phyloP scores from a whole-genome alignment of 352 stramenopile species.

The Globisporangium uncinulatum region DNA sequence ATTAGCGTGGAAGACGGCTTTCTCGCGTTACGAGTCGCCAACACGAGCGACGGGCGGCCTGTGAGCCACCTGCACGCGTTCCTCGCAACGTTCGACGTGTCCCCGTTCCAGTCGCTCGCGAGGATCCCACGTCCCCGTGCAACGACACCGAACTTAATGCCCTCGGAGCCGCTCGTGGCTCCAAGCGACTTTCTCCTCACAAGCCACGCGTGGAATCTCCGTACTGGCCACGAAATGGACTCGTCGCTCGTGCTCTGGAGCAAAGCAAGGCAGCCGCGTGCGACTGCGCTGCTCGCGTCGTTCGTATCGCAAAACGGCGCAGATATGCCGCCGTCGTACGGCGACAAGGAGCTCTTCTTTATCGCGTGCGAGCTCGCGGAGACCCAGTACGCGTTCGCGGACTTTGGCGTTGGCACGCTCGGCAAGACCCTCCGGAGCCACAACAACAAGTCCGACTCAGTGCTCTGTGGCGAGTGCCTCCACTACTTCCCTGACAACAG shows the following conservation, averaged over 20 bases:
- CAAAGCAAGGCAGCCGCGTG: conserved; percentile 58
- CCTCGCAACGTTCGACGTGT: conserved; percentile 46
- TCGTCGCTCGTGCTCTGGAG: conserved; percentile 74
- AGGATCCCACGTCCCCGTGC: conserved; percentile 20
- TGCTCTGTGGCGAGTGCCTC: conserved; percentile 48
- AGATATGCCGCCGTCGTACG: conserved; percentile 40
- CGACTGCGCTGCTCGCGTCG: conserved; percentile 53
- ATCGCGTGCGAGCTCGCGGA: conserved; percentile 62
- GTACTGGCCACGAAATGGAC: conserved; percentile 62
- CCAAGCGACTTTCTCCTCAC: conserved; percentile 49
- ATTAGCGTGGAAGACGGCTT: conserved; percentile 33
- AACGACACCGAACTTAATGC: conserved; percentile 15
- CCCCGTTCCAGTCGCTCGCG: conserved; percentile 29
- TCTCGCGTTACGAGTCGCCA: conserved; percentile 26
- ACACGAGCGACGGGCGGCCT: conserved; percentile 10
- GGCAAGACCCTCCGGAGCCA: conserved; percentile 32
- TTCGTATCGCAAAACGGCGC: conserved; percentile 43
- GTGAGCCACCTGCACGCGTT: conserved; percentile 41
- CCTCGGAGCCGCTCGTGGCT: conserved; percentile 24
- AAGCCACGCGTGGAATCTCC: conserved; percentile 64
- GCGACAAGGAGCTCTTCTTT: conserved; percentile 81
- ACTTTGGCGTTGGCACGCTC: conserved; percentile 52
- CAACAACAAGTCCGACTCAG: conserved; percentile 18
- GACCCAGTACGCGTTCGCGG: conserved; percentile 60
- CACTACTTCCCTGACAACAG: conserved; percentile 46